phyloP scores from a whole-genome alignment of 2,329 filamentous ascomycete genomes.

The Keithomyces neogunnii region DNA sequence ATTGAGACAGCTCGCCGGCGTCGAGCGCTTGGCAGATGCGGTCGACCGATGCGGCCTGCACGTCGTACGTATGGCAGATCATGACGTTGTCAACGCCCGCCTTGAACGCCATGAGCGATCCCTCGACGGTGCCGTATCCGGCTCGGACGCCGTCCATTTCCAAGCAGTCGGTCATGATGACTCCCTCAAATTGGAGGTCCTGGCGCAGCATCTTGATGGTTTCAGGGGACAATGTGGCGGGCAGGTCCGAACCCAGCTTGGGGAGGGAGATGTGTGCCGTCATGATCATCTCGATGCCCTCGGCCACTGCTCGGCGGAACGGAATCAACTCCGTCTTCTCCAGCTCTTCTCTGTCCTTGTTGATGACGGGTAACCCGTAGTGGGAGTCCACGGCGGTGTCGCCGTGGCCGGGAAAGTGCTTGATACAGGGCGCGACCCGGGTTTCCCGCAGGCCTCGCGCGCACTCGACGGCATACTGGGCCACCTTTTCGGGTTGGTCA shows the following conservation, averaged over 20 bases:
- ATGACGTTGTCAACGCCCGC: slow-evolving; percentile 19
- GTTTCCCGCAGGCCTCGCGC: slow-evolving; percentile 12
- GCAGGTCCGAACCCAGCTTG: slow-evolving; percentile 12
- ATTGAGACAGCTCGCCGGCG: slow-evolving; percentile 8
- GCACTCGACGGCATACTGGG: slow-evolving; percentile 13
- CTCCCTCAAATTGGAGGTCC: slow-evolving; percentile 13
- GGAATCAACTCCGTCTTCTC: slow-evolving; percentile 15
- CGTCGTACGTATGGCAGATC: slow-evolving; percentile 19
- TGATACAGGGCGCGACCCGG: slow-evolving; percentile 15
- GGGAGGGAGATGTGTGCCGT: slow-evolving; percentile 19
- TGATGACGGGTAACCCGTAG: slow-evolving; percentile 16
- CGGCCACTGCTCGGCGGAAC: slow-evolving; percentile 11
- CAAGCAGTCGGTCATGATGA: slow-evolving; percentile 18
- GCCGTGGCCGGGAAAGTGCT: slow-evolving; percentile 19
- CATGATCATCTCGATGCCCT: slow-evolving; percentile 19
- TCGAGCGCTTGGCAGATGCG: slow-evolving; percentile 14
- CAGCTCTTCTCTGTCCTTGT: slow-evolving; percentile 14
- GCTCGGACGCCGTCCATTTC: slow-evolving; percentile 19
- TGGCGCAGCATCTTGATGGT: slow-evolving; percentile 14
- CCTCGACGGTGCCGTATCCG: slow-evolving; percentile 15
- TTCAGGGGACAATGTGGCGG: slow-evolving; percentile 16
- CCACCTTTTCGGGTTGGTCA: slow-evolving; percentile 13
- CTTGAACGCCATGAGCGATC: slow-evolving; percentile 15
- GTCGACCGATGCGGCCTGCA: slow-evolving; percentile 16
- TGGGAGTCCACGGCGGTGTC: slow-evolving; percentile 19